Conservation (phyloP, 129 eudicot genomes). For the Smallanthus sonchifolius region DNA sequence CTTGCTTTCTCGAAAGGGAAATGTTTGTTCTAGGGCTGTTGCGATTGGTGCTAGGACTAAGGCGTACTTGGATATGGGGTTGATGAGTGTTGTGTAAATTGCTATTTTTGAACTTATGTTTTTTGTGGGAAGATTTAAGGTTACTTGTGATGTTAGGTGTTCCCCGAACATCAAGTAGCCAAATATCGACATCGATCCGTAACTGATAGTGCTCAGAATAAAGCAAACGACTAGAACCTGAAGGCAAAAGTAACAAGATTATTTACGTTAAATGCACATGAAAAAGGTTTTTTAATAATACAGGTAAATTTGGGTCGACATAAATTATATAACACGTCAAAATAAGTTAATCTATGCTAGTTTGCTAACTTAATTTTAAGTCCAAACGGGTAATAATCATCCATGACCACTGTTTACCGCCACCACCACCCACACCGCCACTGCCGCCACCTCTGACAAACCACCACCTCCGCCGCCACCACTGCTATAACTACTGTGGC, state of each 20-base stretch:
- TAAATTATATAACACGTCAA: too few relatives aligned
- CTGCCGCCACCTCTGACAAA: too few relatives aligned
- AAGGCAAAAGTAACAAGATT: not conserved
- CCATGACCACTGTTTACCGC: too few relatives aligned
- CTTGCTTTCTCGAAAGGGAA: slow-evolving; percentile 31
- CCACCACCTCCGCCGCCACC: too few relatives aligned
- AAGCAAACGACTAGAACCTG: slow-evolving; percentile 67
- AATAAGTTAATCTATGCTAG: too few relatives aligned
- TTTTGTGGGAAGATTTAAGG: slow-evolving; percentile 56
- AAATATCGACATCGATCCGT: slow-evolving; percentile 57
- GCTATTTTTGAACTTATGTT: slow-evolving; percentile 61
- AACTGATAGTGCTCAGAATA: slow-evolving; percentile 42
- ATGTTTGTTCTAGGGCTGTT: slow-evolving; percentile 42
- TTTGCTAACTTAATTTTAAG: too few relatives aligned
- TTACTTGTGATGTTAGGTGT: slow-evolving; percentile 50
- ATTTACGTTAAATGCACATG: not conserved
- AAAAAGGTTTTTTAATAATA: too few relatives aligned
- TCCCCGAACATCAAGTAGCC: slow-evolving; percentile 71
- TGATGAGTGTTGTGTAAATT: slow-evolving; percentile 55
- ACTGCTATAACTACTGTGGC: too few relatives aligned
- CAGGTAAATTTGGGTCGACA: too few relatives aligned
- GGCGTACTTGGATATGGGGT: slow-evolving; percentile 60
- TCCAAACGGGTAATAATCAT: too few relatives aligned
- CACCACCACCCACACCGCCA: too few relatives aligned
- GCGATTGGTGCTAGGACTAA: slow-evolving; percentile 52